Evolutionary conservation across 768 basidiomycete species (phyloP).

Genomic region (Termitomyces sp.): DNA sequence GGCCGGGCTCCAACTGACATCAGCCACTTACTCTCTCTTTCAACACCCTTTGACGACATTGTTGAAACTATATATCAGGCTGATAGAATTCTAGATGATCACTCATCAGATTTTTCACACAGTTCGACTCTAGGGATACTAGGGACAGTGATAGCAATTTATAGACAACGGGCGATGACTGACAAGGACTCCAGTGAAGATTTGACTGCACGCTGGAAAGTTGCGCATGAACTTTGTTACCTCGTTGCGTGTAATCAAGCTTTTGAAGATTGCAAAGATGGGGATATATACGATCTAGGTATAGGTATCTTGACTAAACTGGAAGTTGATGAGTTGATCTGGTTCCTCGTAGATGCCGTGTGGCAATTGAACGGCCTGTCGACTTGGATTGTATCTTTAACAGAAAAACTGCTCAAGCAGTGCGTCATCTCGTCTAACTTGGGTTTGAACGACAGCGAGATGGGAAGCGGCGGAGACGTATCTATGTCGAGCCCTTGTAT

Average conservation of each 20-base stretch:
- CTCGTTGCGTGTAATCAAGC: constrained; percentile 53
- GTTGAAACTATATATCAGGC: constrained; percentile 41
- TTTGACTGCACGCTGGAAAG: constrained; percentile 45
- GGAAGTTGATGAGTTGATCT: background rate
- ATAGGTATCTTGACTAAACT: background rate
- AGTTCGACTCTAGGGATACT: constrained; percentile 37
- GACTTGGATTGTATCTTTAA: constrained; percentile 54
- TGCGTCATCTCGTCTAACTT: constrained; percentile 34
- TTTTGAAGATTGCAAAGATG: constrained; percentile 63
- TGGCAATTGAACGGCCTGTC: constrained; percentile 68
- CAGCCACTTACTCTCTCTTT: constrained; percentile 44
- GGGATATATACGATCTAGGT: constrained; percentile 62
- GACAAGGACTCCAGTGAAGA: constrained; percentile 22
- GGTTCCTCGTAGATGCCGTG: constrained; percentile 44
- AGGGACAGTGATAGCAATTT: constrained; percentile 41
- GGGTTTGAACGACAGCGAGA: background rate
- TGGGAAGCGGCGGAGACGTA: background rate
- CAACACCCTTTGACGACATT: constrained; percentile 34
- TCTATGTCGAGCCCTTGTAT: background rate
- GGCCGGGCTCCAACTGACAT: constrained; percentile 55
- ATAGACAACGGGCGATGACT: constrained; percentile 26
- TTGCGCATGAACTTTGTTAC: constrained; percentile 64
- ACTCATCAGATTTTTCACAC: constrained; percentile 31
- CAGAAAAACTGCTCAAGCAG: constrained; percentile 56
- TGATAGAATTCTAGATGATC: constrained; percentile 38